These are phyloP conservation scores for Fusarium sp. DNA, from an alignment of 2,329 filamentous ascomycete species.

Conservation along the genomic window DNA sequence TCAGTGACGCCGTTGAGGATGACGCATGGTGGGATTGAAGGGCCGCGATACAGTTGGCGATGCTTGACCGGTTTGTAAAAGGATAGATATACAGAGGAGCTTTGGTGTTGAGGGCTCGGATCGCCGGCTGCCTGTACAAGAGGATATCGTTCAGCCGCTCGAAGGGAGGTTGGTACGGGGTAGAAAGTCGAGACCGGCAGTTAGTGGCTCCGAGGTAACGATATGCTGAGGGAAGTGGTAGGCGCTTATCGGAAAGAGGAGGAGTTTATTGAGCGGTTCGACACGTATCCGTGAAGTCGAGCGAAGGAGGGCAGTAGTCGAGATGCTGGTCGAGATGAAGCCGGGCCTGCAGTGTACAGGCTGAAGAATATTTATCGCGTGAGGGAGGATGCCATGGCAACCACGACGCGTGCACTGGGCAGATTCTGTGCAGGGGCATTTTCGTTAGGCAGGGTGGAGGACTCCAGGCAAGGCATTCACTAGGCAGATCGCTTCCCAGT, in stretches of 20 bases:
- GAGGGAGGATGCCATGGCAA: not conserved
- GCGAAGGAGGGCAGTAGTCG: not conserved
- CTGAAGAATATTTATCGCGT: not conserved
- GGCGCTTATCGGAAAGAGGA: not conserved
- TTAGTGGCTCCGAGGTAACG: not conserved
- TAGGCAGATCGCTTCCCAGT: too few species aligned
- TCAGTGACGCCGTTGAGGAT: fast-evolving
- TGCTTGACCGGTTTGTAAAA: not conserved
- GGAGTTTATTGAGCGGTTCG: fast-evolving
- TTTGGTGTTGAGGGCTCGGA: fast-evolving
- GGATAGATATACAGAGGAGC: fast-evolving
- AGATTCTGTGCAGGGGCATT: too few species aligned
- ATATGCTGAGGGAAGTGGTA: fast-evolving
- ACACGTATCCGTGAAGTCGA: not conserved
- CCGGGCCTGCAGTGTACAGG: fast-evolving
- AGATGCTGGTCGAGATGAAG: not conserved
- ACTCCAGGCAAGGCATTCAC: too few species aligned
- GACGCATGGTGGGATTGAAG: fast-evolving
- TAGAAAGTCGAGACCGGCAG: not conserved
- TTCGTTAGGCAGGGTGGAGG: too few species aligned
- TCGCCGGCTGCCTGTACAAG: not conserved
- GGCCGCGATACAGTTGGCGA: fast-evolving
- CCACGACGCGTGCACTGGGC: too few species aligned
- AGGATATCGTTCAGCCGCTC: not conserved
- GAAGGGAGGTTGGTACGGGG: not conserved